Evolutionary conservation across 2,329 filamentous ascomycete species (phyloP), one percentile per base, ranked within the genome.

Genomic region (Colletotrichum sp.): DNA sequence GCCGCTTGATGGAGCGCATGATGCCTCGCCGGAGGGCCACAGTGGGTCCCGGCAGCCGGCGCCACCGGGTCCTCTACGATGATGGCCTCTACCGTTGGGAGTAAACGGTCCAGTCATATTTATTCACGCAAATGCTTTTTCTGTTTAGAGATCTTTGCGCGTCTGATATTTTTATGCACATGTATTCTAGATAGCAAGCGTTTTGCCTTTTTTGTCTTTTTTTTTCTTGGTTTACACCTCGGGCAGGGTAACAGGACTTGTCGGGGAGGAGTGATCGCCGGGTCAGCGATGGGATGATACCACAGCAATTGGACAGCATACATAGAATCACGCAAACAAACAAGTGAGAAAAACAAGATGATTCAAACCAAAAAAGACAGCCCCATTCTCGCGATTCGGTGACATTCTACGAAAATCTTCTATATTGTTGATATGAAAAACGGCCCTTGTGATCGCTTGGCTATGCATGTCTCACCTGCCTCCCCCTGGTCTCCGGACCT

Each of bases 1-100:
- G 82, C 64, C 84, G 86, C 43, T 81, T 88, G 3, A 82, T 78
- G 72, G 85, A 88, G 79, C 83, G 86, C 24, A 84, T 87, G 82
- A 82, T 83, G 77, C 85, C 84, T 5, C 80, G 79, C 55, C 83
- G 85, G 21, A 81, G 84, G 2, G 82, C 84, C 4, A 84, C 84
- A 3, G 82, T 86, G 13, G 83, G 83, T 21, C 80, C 84, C 30
- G 82, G 82, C 67, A 83, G 82, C 76, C 81, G 84, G 28, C 82
- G 86, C 34, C 81, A 82, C 57, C 81, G 83, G 36, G 82, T 85
- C 4, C 72, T 80, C 34, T 86, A 86, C 78, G 84, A 85, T 16
- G 83, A 86, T 55, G 85, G 84, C 2, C 67, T 83, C 7, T 87
- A 86, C 80, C 82, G 84, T 61, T 85, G 82, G 80, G 86, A 87